These are phyloP conservation scores for Sclerotiophoma versabilis DNA, from an alignment of 2,329 filamentous ascomycete species.

Conservation along the genomic window DNA sequence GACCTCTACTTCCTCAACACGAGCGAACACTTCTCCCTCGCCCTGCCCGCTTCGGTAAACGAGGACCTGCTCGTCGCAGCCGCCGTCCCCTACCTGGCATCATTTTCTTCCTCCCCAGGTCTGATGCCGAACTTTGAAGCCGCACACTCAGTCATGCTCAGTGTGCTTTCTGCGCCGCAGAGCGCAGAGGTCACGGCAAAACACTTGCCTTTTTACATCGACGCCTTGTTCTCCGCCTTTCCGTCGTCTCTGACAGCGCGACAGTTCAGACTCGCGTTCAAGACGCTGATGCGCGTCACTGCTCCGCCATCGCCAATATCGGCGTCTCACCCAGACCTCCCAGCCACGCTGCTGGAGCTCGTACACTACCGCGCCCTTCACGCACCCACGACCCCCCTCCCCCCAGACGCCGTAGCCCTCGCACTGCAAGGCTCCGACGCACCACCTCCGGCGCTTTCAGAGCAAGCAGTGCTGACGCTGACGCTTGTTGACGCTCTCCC, in stretches of 20 bases:
- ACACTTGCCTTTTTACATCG: slow-evolving; percentile 83
- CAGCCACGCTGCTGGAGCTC: slow-evolving; percentile 81
- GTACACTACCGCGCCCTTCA: slow-evolving; percentile 69
- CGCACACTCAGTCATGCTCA: slow-evolving; percentile 81
- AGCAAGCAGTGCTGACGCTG: slow-evolving; percentile 78
- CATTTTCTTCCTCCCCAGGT: slow-evolving; percentile 60
- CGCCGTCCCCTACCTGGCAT: slow-evolving; percentile 74
- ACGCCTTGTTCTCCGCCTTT: slow-evolving; percentile 80
- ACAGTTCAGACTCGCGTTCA: slow-evolving; percentile 89
- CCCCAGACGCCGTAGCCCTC: slow-evolving; percentile 49
- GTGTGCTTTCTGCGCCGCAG: slow-evolving; percentile 80
- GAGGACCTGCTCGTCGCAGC: slow-evolving; percentile 77
- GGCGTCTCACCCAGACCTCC: slow-evolving; percentile 75
- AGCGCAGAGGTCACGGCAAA: slow-evolving; percentile 73
- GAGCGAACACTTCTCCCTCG: slow-evolving; percentile 80
- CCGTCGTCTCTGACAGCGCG: slow-evolving; percentile 78
- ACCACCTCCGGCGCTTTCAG: slow-evolving; percentile 63
- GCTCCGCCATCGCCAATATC: slow-evolving; percentile 80
- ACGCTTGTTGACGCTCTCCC: slow-evolving; percentile 82
- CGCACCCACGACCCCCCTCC: slow-evolving; percentile 57
- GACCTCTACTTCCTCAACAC: slow-evolving; percentile 89
- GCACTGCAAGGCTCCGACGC: slow-evolving; percentile 45
- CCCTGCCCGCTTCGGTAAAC: slow-evolving; percentile 70
- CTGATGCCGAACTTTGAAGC: slow-evolving; percentile 82
- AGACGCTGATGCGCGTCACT: slow-evolving; percentile 81